Conservation (phyloP, 805 yeast species). For the Tetrapisispora arboricola region DNA sequence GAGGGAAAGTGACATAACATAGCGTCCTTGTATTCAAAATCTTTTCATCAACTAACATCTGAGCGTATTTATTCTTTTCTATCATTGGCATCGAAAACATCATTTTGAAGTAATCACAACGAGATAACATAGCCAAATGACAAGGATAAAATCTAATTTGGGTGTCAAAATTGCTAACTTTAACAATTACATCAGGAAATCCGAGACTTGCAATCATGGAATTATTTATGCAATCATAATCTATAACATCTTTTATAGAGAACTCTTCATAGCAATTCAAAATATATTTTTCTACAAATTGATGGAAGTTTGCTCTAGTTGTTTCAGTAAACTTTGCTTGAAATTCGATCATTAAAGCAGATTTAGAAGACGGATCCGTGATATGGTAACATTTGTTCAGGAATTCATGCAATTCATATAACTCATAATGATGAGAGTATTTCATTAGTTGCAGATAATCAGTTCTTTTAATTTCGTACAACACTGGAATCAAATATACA, state of each 20-base stretch:
- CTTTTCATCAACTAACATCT: not conserved
- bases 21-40: no score
- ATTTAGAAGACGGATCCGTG: slow-evolving; percentile 23
- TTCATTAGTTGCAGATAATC: slow-evolving; percentile 24
- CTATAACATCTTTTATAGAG: not conserved
- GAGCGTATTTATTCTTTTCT: slow-evolving; percentile 21
- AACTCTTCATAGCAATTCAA: slow-evolving; percentile 4
- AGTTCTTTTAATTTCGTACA: slow-evolving; percentile 27
- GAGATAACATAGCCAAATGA: slow-evolving; percentile 47
- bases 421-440: slow-evolving; percentile 28
- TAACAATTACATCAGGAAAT: slow-evolving; percentile 41
- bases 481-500: slow-evolving; percentile 32
- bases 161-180: slow-evolving; percentile 25
- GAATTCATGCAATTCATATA: slow-evolving; percentile 32
- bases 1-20: slow-evolving; percentile 20
- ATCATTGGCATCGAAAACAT: slow-evolving; percentile 47
- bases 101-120: slow-evolving; percentile 55
- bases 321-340: slow-evolving; percentile 24
- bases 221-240: not conserved
- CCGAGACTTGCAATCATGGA: slow-evolving; percentile 4
- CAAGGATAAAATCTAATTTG: slow-evolving; percentile 42
- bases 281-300: slow-evolving; percentile 19
- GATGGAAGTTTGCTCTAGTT: slow-evolving; percentile 19
- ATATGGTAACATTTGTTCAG: slow-evolving; percentile 25
- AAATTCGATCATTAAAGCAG: slow-evolving; percentile 27